phyloP scores from a whole-genome alignment of 345 rosid species.

The Rhizophora mangle region DNA sequence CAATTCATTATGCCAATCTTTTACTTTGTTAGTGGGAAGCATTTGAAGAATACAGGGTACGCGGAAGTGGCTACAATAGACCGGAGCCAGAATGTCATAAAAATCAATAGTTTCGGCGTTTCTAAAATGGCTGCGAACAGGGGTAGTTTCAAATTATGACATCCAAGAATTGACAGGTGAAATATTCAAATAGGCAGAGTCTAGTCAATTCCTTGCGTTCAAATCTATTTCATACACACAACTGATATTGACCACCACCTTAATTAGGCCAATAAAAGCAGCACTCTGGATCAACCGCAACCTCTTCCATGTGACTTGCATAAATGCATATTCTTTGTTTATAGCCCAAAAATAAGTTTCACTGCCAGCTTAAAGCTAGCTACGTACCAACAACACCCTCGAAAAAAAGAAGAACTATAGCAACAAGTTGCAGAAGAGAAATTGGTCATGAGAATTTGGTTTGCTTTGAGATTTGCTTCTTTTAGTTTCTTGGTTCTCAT shows the following conservation, averaged over 20 bases:
- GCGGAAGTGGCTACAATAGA: not conserved
- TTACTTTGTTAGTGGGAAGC: not conserved
- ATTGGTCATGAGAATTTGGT: not conserved
- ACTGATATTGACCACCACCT: not conserved
- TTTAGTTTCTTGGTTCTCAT: not conserved
- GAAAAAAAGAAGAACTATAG: not conserved
- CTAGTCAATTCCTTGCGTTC: not conserved
- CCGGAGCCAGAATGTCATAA: not conserved
- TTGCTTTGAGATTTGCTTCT: not conserved
- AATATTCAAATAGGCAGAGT: not conserved
- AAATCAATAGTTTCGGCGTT: not conserved
- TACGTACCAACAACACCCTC: not conserved
- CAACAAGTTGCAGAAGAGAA: not conserved
- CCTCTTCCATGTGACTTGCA: constrained; percentile 2
- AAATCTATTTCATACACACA: not conserved
- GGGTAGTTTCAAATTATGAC: not conserved
- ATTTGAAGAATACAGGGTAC: not conserved
- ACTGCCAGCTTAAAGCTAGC: not conserved
- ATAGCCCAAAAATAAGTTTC: too few species aligned
- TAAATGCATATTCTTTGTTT: not conserved
- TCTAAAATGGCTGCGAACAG: not conserved
- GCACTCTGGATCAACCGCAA: constrained; percentile 20
- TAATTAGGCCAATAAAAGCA: constrained; percentile 11
- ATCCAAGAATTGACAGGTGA: not conserved
- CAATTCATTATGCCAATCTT: not conserved